Evolutionary conservation across 1,284 basidiomycete genomes (phyloP).

Genomic region (Wolfiporia cocos): DNA sequence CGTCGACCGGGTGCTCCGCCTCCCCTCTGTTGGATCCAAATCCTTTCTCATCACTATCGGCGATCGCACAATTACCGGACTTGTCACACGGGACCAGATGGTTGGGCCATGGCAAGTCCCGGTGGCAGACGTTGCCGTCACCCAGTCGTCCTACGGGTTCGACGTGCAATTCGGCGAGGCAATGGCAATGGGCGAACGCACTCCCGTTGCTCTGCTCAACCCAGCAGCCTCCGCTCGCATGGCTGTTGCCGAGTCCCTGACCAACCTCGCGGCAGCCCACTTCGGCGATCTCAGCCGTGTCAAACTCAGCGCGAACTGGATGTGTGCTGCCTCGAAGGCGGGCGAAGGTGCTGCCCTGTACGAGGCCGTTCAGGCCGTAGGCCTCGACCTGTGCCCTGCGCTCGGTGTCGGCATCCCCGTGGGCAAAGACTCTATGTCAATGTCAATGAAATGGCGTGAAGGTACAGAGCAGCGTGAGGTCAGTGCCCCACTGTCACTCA

Average conservation of each 20-base stretch:
- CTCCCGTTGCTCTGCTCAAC: conserved; percentile 84
- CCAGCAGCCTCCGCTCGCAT: conserved; percentile 91
- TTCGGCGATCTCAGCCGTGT: conserved; percentile 69
- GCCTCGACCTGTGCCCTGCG: conserved; percentile 92
- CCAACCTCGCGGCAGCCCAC: conserved; percentile 84
- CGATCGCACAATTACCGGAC: conserved; percentile 90
- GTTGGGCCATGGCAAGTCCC: conserved; percentile 99
- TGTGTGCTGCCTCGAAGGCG: conserved; percentile 89
- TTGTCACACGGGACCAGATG: conserved; percentile 97
- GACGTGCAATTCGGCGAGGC: conserved; percentile 83
- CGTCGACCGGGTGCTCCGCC: conserved; percentile 77
- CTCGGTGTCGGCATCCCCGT: conserved; percentile 95
- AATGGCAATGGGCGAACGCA: conserved; percentile 97
- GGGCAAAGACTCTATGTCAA: conserved; percentile 99
- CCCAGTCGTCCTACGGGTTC: conserved; percentile 92
- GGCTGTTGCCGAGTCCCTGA: conserved; percentile 93
- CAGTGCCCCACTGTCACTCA: conserved; percentile 86
- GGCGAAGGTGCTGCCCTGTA: conserved; percentile 92
- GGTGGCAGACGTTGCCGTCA: conserved; percentile 96
- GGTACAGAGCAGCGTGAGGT: conserved; percentile 71
- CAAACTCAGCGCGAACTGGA: conserved; percentile 99
- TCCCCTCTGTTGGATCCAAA: conserved; percentile 95
- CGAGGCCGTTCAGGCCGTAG: conserved; percentile 89
- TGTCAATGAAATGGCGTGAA: conserved; percentile 93
- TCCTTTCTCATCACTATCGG: conserved; percentile 99